Percentiles rank a stretch among this genome's conserved stretches.
Evolutionary conservation across 176 grass and related monocot species (phyloP).

Genomic region (Musa acuminata): DNA sequence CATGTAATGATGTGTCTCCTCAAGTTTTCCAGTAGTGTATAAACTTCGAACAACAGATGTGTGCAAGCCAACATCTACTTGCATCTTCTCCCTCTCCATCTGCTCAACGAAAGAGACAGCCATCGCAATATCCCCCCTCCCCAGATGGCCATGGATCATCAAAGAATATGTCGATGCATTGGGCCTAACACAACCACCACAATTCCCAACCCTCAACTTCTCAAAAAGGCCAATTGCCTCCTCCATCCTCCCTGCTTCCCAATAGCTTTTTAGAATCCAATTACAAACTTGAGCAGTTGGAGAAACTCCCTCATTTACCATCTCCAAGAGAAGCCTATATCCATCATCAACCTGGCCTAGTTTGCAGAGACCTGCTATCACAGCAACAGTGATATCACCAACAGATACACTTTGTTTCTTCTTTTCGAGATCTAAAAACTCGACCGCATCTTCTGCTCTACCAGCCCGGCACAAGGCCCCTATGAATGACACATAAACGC

Average conservation of each 20-base stretch:
- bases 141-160: conserved; percentile 9
- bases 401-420: background rate
- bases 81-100: background rate
- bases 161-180: conserved; percentile 1
- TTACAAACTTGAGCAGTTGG: conserved; percentile 18
- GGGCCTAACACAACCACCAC: background rate
- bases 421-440: background rate
- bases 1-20: background rate
- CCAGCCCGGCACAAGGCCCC: conserved; percentile 5
- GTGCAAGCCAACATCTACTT: background rate
- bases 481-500: conserved; percentile 5
- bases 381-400: background rate
- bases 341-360: conserved; percentile 6
- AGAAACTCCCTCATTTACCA: background rate
- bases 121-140: background rate
- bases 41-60: conserved; percentile 6
- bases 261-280: conserved; percentile 7
- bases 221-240: conserved; percentile 14
- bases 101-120: conserved; percentile 5
- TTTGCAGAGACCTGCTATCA: conserved; percentile 3
- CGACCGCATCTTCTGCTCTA: conserved; percentile 14
- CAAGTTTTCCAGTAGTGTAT: background rate
- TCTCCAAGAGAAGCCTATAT: conserved; percentile 3
- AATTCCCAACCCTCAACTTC: background rate
- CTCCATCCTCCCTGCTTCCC: background rate